Evolutionary conservation across 2,329 filamentous ascomycete genomes (phyloP), one percentile per base, ranked within the genome.

Genomic region (Aspergillus tamarii): DNA sequence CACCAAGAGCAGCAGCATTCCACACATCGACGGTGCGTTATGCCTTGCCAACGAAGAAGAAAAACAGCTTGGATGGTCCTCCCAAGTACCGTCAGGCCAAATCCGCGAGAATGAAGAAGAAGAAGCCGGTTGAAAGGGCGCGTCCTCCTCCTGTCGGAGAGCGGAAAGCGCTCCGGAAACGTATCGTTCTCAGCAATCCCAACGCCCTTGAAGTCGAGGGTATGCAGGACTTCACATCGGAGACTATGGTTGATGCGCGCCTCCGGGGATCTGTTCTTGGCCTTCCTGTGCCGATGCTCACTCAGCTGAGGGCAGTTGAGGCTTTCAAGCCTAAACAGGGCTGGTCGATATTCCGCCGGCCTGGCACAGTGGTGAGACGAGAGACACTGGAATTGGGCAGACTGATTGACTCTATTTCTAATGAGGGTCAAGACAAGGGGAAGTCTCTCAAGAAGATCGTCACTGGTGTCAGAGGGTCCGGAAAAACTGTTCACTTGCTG

Each of bases 251-350:
- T 21, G 81, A 85, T 60, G 78, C 81, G 34, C 82, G 83, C 39
- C 85, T 86, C 57, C 80, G 85, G 11, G 92, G 91, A 41, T 85
- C 85, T 65, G 86, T 98, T 34, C 81, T 93, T 59, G 87, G 87
- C 1, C 79, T 98, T 32, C 88, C 91, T 9, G 87, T 88, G 48
- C 79, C 81, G 1, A 81, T 93, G 57, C 85, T 97, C 57, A 93
- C 97, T 80, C 87, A 90, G 76, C 83, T 99, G 81, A 87, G 93
- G 72, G 86, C 89, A n/a, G 84, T 91, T 60, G 92, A 96, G 75
- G 93, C 92, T 4, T 99, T 99, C 84, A 96, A 97, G 85, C 84
- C 88, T 26, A 91, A 88, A 28, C 95, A 98, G 84, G 89, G 87
- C 67, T 99, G 95, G 94, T 87, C 85, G 64, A 82, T 97, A 72